phyloP scores from a whole-genome alignment of 2,329 filamentous ascomycete species.

The Scortechinia acanthostroma region DNA sequence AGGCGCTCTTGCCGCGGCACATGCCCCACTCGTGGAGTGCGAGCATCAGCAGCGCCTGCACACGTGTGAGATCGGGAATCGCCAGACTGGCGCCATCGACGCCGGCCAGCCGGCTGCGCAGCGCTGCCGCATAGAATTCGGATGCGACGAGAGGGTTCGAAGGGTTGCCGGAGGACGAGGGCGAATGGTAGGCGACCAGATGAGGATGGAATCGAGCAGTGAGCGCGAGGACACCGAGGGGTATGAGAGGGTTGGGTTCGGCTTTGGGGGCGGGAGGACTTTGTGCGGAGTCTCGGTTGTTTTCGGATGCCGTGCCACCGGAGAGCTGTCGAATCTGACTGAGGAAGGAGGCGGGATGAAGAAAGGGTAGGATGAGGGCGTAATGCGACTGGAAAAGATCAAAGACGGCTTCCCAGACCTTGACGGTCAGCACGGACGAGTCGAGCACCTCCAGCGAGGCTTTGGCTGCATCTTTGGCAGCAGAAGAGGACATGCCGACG shows the following conservation, averaged over 20 bases:
- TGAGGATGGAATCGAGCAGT: constrained; percentile 44
- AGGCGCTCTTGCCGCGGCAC: constrained; percentile 40
- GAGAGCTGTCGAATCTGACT: constrained; percentile 29
- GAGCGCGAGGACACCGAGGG: constrained; percentile 43
- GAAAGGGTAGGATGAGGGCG: constrained; percentile 44
- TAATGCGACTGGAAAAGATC: constrained; percentile 51
- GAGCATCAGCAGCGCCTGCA: constrained; percentile 46
- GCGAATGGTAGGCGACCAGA: constrained; percentile 36
- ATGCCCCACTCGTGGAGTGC: constrained; percentile 49
- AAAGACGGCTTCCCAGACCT: constrained; percentile 48
- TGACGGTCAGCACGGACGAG: constrained; percentile 36
- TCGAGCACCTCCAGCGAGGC: constrained; percentile 33
- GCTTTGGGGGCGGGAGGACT: constrained; percentile 14
- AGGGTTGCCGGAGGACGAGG: constrained; percentile 25
- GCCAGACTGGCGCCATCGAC: constrained; percentile 28
- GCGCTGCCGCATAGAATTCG: constrained; percentile 43
- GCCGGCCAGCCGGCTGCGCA: constrained; percentile 33
- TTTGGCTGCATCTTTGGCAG: constrained; percentile 18
- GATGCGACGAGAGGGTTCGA: constrained; percentile 39
- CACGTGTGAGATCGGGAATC: constrained; percentile 34
- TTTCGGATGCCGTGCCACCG: not conserved
- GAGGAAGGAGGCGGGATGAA: constrained; percentile 44
- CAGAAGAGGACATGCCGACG: constrained; percentile 14
- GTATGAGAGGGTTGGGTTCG: constrained; percentile 34
- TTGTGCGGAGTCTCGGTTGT: constrained; percentile 12